Percentiles rank a stretch among this genome's conserved stretches.
Conservation (phyloP, 352 stramenopile species). For the Phytopythium kandeliae region DNA sequence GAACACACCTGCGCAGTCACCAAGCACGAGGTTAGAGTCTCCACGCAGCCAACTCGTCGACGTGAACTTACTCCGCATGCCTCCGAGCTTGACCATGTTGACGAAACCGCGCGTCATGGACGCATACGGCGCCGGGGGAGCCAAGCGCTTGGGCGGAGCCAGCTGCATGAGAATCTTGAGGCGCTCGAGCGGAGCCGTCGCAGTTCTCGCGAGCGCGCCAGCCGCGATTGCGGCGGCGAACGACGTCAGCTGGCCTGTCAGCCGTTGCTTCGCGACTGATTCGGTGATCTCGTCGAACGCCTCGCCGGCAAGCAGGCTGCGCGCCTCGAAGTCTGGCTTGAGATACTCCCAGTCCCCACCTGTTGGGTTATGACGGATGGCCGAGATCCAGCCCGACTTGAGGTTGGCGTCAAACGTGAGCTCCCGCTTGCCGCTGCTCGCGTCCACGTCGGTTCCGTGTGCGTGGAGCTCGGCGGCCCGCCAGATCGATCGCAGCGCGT, state of each 20-base stretch:
- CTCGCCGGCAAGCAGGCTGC: conserved; percentile 5
- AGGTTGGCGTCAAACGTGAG: conserved; percentile 71
- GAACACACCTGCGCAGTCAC: conserved; percentile 35
- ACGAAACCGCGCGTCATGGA: conserved; percentile 42
- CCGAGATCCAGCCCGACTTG: conserved; percentile 69
- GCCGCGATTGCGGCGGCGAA: conserved; percentile 60
- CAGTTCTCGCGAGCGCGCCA: conserved; percentile 54
- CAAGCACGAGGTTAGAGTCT: background rate
- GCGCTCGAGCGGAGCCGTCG: conserved; percentile 66
- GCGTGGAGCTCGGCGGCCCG: conserved; percentile 60
- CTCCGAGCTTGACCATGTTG: conserved; percentile 69
- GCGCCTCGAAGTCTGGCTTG: conserved; percentile 23
- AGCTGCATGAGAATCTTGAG: conserved; percentile 84
- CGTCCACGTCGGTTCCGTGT: conserved; percentile 19
- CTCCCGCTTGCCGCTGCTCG: conserved; percentile 20
- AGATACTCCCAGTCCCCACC: conserved; percentile 53
- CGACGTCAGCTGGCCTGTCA: conserved; percentile 37
- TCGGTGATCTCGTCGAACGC: conserved; percentile 18
- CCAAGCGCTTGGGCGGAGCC: conserved; percentile 11
- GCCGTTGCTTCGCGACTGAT: conserved; percentile 15
- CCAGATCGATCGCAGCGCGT: conserved; percentile 57
- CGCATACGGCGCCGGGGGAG: conserved; percentile 26
- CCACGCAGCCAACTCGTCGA: background rate
- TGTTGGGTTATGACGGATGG: conserved; percentile 63
- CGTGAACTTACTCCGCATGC: conserved; percentile 27